These are phyloP conservation scores for Iodosphaeria phyllophila DNA, from an alignment of 2,329 filamentous ascomycete genomes.

Conservation along the genomic window DNA sequence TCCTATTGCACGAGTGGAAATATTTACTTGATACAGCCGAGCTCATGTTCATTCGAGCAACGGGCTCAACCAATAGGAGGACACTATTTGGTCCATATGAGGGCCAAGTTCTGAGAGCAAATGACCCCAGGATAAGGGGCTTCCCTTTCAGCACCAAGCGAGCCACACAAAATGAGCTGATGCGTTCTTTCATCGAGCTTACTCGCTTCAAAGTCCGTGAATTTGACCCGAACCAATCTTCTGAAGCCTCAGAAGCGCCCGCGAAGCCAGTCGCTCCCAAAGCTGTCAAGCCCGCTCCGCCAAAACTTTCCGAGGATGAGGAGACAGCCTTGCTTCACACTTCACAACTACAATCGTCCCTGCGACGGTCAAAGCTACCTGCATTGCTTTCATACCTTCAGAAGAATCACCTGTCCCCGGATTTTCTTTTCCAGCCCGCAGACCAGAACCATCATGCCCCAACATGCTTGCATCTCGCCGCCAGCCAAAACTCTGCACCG, in stretches of 20 bases:
- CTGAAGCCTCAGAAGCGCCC: constrained; percentile 21
- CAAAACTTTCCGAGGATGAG: constrained; percentile 63
- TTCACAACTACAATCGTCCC: constrained; percentile 69
- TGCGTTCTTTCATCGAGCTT: constrained; percentile 85
- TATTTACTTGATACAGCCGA: constrained; percentile 67
- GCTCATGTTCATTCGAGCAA: constrained; percentile 75
- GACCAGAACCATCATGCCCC: constrained; percentile 63
- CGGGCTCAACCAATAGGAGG: constrained; percentile 66
- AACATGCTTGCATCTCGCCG: constrained; percentile 70
- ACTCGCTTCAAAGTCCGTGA: constrained; percentile 75
- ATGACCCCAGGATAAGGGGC: constrained; percentile 63
- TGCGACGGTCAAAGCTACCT: constrained; percentile 78
- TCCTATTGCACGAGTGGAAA: constrained; percentile 71
- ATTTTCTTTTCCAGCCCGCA: constrained; percentile 58
- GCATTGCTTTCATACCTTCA: constrained; percentile 70
- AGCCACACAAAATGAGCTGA: constrained; percentile 84
- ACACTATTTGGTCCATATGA: constrained; percentile 88
- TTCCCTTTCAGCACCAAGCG: constrained; percentile 89
- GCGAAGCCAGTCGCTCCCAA: constrained; percentile 24
- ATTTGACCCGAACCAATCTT: constrained; percentile 46
- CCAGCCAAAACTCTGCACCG: constrained; percentile 59
- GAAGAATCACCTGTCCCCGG: constrained; percentile 49
- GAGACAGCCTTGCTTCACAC: constrained; percentile 72
- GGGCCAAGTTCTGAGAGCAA: constrained; percentile 60
- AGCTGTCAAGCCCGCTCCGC: constrained; percentile 28